A percentile compares a stretch with the other conserved stretches of the same genome.
These are phyloP conservation scores for Boletus mariae DNA, from an alignment of 1,284 basidiomycete genomes.

Conservation along the genomic window DNA sequence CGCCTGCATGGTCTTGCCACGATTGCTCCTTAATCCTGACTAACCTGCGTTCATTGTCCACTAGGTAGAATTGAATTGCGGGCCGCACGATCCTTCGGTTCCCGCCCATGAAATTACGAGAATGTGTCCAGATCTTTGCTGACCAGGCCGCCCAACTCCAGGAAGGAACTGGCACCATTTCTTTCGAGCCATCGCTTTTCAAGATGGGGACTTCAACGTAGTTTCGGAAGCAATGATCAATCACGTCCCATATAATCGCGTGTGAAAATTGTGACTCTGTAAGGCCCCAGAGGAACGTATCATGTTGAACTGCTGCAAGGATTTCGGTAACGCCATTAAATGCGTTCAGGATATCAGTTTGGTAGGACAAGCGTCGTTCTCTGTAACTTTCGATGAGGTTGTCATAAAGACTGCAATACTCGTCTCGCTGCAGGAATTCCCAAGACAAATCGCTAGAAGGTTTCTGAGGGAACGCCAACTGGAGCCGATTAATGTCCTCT, in stretches of 20 bases:
- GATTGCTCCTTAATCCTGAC: slow-evolving; percentile 7
- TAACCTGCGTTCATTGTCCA: slow-evolving; percentile 1
- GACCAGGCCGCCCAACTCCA: slow-evolving; percentile 24
- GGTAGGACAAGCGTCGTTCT: slow-evolving; percentile 11
- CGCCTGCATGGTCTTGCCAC: not conserved
- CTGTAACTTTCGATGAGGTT: slow-evolving; percentile 11
- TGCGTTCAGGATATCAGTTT: slow-evolving; percentile 21
- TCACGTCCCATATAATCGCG: slow-evolving; percentile 11
- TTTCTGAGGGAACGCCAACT: slow-evolving; percentile 4
- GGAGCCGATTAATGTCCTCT: not conserved
- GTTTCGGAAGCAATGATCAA: slow-evolving; percentile 8
- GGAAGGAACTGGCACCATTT: slow-evolving; percentile 12
- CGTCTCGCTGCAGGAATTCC: slow-evolving; percentile 1
- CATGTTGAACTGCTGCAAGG: slow-evolving; percentile 11
- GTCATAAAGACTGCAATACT: slow-evolving; percentile 1
- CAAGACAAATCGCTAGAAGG: not conserved
- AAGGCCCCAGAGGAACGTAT: slow-evolving; percentile 19
- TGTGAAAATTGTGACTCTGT: slow-evolving; percentile 16
- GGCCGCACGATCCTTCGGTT: not conserved
- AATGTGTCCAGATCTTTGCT: not conserved
- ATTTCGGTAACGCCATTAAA: slow-evolving; percentile 15
- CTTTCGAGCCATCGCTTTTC: not conserved
- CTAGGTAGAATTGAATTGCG: slow-evolving; percentile 10
- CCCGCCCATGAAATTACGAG: not conserved
- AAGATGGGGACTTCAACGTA: slow-evolving; percentile 8